These are phyloP conservation scores for Oenanthe sinensis DNA, from an alignment of 129 eudicot species.

Conservation along the genomic window DNA sequence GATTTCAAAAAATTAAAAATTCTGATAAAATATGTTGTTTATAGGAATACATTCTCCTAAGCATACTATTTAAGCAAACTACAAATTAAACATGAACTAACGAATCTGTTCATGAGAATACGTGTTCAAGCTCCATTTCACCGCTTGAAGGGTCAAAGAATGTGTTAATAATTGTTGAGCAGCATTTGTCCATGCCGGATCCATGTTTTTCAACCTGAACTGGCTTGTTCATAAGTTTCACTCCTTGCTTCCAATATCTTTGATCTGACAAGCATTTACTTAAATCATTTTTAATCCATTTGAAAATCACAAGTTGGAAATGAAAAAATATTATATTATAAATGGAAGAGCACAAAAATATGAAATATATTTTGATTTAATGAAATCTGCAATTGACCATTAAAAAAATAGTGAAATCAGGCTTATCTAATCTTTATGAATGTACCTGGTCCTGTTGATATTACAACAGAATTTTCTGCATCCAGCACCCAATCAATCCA, in stretches of 20 bases:
- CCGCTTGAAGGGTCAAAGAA: slow-evolving; percentile 60
- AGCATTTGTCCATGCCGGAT: slow-evolving; percentile 3
- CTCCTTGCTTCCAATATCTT: slow-evolving; percentile 87
- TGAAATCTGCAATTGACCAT: too few species aligned
- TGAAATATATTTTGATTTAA: not conserved
- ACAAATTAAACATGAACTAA: not conserved
- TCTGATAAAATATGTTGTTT: too few species aligned
- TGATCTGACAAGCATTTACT: slow-evolving; percentile 34
- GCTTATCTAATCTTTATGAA: not conserved
- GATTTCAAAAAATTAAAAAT: too few species aligned
- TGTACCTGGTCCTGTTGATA: slow-evolving; percentile 82
- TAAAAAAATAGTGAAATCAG: not conserved
- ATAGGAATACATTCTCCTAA: too few species aligned
- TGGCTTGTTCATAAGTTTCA: slow-evolving; percentile 61
- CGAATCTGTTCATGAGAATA: slow-evolving; percentile 9
- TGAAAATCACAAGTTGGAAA: not conserved
- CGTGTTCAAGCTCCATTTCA: slow-evolving; percentile 31
- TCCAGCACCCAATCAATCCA: slow-evolving; percentile 97
- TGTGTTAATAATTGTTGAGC: slow-evolving; percentile 39
- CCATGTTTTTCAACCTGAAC: slow-evolving; percentile 19
- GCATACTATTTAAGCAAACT: not conserved
- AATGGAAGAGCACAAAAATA: not conserved
- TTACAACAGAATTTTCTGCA: slow-evolving; percentile 25
- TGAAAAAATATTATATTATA: not conserved
- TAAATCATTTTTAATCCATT: not conserved